phyloP scores from a whole-genome alignment of 345 rosid species.

The Noccaea bulbosa region DNA sequence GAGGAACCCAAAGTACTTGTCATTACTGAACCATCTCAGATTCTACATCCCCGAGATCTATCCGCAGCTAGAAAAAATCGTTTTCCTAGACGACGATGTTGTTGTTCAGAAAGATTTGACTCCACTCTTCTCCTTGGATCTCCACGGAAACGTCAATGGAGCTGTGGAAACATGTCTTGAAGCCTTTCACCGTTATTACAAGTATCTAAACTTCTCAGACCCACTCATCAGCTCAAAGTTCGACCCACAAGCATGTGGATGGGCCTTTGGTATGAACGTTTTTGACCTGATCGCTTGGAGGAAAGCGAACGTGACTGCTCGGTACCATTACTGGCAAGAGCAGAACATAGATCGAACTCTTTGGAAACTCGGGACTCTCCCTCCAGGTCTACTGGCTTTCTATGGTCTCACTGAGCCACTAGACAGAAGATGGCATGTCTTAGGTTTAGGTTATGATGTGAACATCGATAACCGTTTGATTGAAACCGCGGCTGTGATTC shows the following conservation, averaged over 20 bases:
- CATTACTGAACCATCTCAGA: conserved; percentile 84
- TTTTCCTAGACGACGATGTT: conserved; percentile 92
- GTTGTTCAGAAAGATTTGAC: conserved; percentile 96
- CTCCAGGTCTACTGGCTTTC: conserved; percentile 87
- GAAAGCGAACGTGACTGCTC: conserved; percentile 84
- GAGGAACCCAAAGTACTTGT: conserved; percentile 67
- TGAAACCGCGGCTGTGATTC: conserved; percentile 94
- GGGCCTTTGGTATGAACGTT: conserved; percentile 98
- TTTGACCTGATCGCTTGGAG: conserved; percentile 92
- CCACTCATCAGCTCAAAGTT: conserved; percentile 90
- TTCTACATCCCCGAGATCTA: conserved; percentile 94
- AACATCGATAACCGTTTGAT: conserved; percentile 87
- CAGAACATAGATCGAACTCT: conserved; percentile 70
- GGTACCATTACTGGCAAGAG: conserved; percentile 88
- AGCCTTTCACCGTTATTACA: conserved; percentile 91
- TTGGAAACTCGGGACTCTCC: conserved; percentile 97
- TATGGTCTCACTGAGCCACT: conserved; percentile 96
- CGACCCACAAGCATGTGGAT: conserved; percentile 97
- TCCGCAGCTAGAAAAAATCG: conserved; percentile 89
- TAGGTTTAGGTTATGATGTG: conserved; percentile 88
- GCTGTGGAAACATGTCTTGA: conserved; percentile 99
- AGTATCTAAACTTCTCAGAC: conserved; percentile 94
- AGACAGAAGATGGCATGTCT: conserved; percentile 98
- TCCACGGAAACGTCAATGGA: conserved; percentile 95
- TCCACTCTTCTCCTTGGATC: conserved; percentile 86